Evolutionary conservation across 108 stramenopile genomes (phyloP), one percentile per base, ranked within the genome.

Genomic region (Hondaea fermentalgiana): DNA sequence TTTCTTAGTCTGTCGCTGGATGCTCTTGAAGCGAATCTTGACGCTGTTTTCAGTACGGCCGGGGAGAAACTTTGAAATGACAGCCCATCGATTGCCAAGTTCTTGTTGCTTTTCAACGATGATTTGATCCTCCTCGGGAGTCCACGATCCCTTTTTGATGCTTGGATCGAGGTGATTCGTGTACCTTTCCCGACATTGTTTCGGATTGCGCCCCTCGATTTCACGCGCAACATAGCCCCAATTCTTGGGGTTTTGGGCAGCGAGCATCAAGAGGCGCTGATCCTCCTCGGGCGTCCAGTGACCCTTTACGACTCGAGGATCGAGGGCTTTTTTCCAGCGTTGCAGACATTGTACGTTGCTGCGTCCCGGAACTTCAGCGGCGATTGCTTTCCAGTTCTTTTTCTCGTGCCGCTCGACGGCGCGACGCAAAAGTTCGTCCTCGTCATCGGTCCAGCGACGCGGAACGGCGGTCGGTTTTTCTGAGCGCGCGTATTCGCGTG

Each of bases 111-210:
- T 94, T 10, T 94, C 90, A 51, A 97, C 92, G 49, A 99, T 94
- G 29, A 93, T 88, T 44, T 89, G 72, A 76, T 98, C 97, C 91
- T 99, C 99, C 4, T 96, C 95, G 58, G 93, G 93, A 19, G 95
- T 97, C 98, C 98, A 99, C 57, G 96, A 95, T 2, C 94, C 93
- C 91, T 98, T 98, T 29, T 96, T 97, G 72, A 99, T 98, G 90
- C 93, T 95, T 12, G 99, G 99, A 92, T 97, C 95, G 10, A 99
- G 91, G 90, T 98, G 98, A 90, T 99, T 99, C 93, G 97, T 97
- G 97, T 97, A 99, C 21, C 99, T 95, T 89, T 99, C 99, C 35
- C 99, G 97, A 88, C 99, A 99, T 93, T 99, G 99, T 90, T 99
- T 99, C 2, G 98, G 98, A 19, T 98, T 93, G 0, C 99, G 92